A percentile compares a stretch with the other conserved stretches of the same genome.
phyloP scores from a whole-genome alignment of 179 eudicot genomes.

The Sideroxylon spinosum region DNA sequence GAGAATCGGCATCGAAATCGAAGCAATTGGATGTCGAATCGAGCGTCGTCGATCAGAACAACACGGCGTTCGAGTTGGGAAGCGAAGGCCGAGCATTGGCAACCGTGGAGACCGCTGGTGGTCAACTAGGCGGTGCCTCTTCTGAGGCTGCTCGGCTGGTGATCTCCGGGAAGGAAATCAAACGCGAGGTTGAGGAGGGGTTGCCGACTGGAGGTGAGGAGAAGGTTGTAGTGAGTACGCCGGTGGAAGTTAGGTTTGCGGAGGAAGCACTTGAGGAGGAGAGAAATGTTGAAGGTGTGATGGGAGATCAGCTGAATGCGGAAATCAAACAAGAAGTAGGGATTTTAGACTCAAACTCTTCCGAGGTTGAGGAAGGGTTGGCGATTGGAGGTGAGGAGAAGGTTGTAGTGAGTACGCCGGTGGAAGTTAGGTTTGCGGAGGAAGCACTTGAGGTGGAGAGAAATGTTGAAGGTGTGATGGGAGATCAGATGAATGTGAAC shows the following conservation, averaged over 20 bases:
- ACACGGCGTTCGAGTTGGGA: neutral
- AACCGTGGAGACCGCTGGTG: neutral
- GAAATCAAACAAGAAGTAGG: neutral
- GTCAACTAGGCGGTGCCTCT: neutral
- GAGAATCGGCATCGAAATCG: neutral
- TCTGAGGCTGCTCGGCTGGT: neutral
- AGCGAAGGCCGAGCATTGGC: slow-evolving; percentile 4
- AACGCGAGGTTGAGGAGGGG: neutral
- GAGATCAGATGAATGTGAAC: neutral
- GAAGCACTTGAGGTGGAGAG: neutral
- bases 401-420: neutral
- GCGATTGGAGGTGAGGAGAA: neutral
- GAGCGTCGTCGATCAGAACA: neutral
- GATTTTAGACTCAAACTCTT: neutral
- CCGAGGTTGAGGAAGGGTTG: neutral
- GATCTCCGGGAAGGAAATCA: neutral
- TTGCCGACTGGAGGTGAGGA: neutral
- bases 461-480: neutral
- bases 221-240: neutral
- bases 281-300: neutral
- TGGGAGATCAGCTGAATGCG: neutral
- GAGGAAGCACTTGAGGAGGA: neutral
- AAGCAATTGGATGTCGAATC: neutral
- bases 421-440: neutral
- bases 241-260: neutral